Percentiles rank a stretch among this genome's conserved stretches.
Conservation (phyloP, 2,329 filamentous ascomycete genomes). For the Thielaviopsis musarum region DNA sequence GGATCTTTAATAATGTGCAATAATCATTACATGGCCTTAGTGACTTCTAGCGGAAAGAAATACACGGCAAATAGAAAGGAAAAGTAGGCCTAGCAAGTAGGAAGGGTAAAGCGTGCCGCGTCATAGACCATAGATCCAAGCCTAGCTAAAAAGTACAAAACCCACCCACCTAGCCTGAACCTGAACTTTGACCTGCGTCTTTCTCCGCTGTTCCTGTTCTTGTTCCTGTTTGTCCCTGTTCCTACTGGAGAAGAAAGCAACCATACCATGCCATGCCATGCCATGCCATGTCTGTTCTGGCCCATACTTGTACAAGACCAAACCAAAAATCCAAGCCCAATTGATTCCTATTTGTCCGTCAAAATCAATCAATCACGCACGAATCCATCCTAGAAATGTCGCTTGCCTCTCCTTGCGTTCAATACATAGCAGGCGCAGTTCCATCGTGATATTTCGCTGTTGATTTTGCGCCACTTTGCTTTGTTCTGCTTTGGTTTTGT, state of each 20-base stretch:
- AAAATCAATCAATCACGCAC: background rate
- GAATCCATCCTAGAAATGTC: background rate
- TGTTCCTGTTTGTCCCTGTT: background rate
- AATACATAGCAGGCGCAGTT: background rate
- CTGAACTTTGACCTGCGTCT: background rate
- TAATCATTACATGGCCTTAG: too few species aligned
- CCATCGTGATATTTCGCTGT: background rate
- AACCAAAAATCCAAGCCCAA: background rate
- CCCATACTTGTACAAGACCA: background rate
- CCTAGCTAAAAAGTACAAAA: too few species aligned
- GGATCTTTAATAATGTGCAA: too few species aligned
- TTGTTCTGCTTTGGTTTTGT: background rate
- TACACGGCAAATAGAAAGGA: too few species aligned
- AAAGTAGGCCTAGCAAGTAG: background rate
- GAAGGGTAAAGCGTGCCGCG: background rate
- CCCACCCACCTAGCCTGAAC: background rate
- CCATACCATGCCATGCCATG: background rate
- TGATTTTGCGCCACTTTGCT: background rate
- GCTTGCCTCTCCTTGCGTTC: background rate
- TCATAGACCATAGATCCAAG: background rate
- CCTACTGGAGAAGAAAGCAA: background rate
- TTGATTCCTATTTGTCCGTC: background rate
- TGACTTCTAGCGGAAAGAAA: too few species aligned
- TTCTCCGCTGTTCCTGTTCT: background rate
- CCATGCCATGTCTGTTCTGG: background rate